Percentiles rank a stretch among this genome's conserved stretches.
phyloP scores from a whole-genome alignment of 2,329 filamentous ascomycete species.

The Alternaria arborescens region DNA sequence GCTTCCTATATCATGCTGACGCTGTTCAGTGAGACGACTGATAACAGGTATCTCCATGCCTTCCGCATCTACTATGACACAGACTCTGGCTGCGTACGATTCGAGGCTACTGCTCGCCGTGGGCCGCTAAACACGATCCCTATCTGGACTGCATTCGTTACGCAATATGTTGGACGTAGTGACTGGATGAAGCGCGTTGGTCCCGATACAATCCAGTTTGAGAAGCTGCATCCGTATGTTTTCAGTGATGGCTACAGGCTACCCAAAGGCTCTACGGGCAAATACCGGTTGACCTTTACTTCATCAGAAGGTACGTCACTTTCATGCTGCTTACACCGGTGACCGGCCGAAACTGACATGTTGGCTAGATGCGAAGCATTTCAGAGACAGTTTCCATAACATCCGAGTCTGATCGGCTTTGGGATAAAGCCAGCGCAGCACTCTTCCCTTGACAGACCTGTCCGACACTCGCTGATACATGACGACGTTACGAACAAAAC shows the following conservation, averaged over 20 bases:
- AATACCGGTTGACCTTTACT: constrained; percentile 47
- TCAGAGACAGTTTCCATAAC: constrained; percentile 45
- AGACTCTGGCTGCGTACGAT: constrained; percentile 61
- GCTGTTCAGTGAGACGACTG: constrained; percentile 58
- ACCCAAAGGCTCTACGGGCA: constrained; percentile 40
- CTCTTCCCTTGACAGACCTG: not conserved
- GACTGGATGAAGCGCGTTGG: constrained; percentile 59
- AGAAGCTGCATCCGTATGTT: constrained; percentile 61
- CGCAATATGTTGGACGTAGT: constrained; percentile 54
- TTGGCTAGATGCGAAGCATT: constrained; percentile 37
- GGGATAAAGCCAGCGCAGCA: not conserved
- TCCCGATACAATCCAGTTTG: constrained; percentile 57
- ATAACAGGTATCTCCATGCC: constrained; percentile 62
- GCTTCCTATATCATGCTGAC: constrained; percentile 17
- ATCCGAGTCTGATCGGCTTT: constrained; percentile 26
- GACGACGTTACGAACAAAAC: constrained; percentile 23
- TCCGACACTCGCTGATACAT: constrained; percentile 1
- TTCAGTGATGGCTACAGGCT: constrained; percentile 61
- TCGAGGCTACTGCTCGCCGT: constrained; percentile 64
- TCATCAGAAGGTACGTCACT: constrained; percentile 39
- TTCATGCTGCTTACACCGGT: no score
- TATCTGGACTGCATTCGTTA: constrained; percentile 64
- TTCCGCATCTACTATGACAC: constrained; percentile 64
- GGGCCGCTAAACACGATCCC: constrained; percentile 64
- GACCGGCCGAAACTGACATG: not conserved